Base-by-base conservation (phyloP, 495 filamentous ascomycete species). In the Stereocaulon alpinum region DNA sequence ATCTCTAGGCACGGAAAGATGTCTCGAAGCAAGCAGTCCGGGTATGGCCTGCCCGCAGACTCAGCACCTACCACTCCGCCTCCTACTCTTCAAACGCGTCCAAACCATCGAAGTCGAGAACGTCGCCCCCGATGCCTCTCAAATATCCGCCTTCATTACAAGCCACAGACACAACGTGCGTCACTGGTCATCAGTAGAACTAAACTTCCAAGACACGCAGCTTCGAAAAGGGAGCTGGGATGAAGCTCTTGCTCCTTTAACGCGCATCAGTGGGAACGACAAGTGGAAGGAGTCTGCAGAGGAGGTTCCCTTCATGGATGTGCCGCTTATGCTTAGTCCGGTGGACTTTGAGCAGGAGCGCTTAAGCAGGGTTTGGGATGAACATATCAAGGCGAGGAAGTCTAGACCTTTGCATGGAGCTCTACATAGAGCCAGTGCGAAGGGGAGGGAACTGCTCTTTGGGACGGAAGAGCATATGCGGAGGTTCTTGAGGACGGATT, bases 171-270 rank as follows among this genome's bases (percentile, higher is more conserved):
- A 71, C 60, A 82, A 52, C 29, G 49, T 52, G 29, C 49, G 49
- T n/a, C 49, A 52, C 29, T 52, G 49, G 17, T 29, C 83, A 5
- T 76, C 91, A 44, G 71, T 74, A 30, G 86, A 89, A 61, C 83
- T 89, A 66, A 81, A 87, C 58, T 87, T 91, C 68, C 81, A 88
- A 66, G 82, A 85, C 56, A 80, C 86, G 12, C 71, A 74, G 32
- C 73, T 91, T 29, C 76, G 84, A 18, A 74, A 72, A 54, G 87
- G 84, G 22, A 83, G 73, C 53, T 91, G 86, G 87, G 85, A 91
- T 57, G 83, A 87, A 49, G 88, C 86, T 2, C 75, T 90, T 4
- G 80, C 78, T 34, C 85, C 86, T 3, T 68, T 91, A 59, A 82
- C 79, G 50, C 68, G 69, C 56, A 77, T 77, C 60, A 79, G 73